Evolutionary conservation across 2,329 filamentous ascomycete species (phyloP).

Genomic region (Volutella citrinella): DNA sequence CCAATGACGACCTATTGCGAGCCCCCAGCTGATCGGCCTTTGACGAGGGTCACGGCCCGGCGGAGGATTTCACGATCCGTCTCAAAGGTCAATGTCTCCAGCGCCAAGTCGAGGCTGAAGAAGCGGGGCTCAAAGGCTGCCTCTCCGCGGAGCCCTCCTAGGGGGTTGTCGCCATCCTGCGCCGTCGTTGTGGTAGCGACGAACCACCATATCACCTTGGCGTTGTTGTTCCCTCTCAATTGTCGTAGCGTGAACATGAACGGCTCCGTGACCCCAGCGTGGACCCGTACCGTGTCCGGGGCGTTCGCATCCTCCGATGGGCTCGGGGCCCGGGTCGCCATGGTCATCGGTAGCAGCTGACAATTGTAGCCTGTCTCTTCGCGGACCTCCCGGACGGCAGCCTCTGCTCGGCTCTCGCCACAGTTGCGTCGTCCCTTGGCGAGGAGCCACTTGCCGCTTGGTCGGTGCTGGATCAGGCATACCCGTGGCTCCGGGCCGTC

Average conservation of each 20-base stretch:
- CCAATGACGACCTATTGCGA: too few relatives aligned
- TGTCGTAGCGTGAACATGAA: conserved; percentile 10
- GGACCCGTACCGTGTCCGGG: conserved; percentile 13
- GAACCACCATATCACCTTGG: conserved; percentile 13
- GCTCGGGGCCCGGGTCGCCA: conserved; percentile 10
- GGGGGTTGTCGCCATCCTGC: neutral
- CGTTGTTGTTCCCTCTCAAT: neutral
- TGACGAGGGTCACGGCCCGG: conserved; percentile 8
- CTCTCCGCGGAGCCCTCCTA: neutral
- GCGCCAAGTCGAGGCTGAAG: conserved; percentile 5
- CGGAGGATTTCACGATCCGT: conserved; percentile 5
- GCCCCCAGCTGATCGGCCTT: too few relatives aligned
- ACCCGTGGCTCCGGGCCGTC: conserved; percentile 1
- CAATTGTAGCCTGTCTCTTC: conserved; percentile 14
- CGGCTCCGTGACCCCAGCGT: conserved; percentile 14
- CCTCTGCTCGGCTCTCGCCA: conserved; percentile 7
- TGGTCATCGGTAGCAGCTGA: conserved; percentile 6
- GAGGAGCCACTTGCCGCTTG: conserved; percentile 10
- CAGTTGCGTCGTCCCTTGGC: conserved; percentile 16
- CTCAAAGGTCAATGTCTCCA: conserved; percentile 6
- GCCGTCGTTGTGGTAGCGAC: too few relatives aligned
- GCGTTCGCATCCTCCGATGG: conserved; percentile 5
- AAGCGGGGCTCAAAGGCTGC: conserved; percentile 6
- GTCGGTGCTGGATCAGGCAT: conserved; percentile 10
- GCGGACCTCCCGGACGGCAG: conserved; percentile 11